These are phyloP conservation scores for Chlorella sp. DNA, from an alignment of 139 green algal genomes.

Conservation along the genomic window DNA sequence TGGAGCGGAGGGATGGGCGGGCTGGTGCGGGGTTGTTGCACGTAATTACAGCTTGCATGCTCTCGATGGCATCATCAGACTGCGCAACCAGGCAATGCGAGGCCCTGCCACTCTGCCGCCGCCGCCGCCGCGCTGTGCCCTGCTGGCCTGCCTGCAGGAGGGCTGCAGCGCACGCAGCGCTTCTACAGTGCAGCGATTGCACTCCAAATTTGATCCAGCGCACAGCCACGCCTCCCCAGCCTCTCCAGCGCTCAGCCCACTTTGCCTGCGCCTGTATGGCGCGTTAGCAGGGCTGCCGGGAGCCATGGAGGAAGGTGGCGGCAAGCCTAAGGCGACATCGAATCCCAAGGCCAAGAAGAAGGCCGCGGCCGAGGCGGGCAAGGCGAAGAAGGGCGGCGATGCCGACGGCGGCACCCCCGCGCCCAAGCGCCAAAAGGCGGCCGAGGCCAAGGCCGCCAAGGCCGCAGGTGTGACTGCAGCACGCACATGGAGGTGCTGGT, in stretches of 20 bases:
- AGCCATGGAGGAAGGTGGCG: neutral
- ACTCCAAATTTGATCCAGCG: too few relatives aligned
- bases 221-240: too few relatives aligned
- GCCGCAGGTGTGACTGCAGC: neutral
- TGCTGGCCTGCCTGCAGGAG: too few relatives aligned
- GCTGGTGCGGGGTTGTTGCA: neutral
- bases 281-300: neutral
- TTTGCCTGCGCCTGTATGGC: too few relatives aligned
- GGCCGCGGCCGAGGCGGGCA: neutral
- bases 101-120: too few relatives aligned
- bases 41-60: too few relatives aligned
- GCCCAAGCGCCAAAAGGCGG: conserved; percentile 22
- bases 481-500: neutral
- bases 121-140: too few relatives aligned
- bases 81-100: too few relatives aligned
- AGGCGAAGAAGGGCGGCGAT: conserved; percentile 21
- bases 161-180: too few relatives aligned
- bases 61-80: too few relatives aligned
- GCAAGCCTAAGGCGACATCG: neutral
- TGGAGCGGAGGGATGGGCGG: neutral
- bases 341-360: conserved; percentile 15
- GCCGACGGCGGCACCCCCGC: neutral
- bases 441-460: conserved; percentile 20
- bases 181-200: too few relatives aligned
- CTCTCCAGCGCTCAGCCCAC: too few relatives aligned